Base-by-base conservation (phyloP, 2,329 filamentous ascomycete species). In the Aspergillaceae sp. region DNA sequence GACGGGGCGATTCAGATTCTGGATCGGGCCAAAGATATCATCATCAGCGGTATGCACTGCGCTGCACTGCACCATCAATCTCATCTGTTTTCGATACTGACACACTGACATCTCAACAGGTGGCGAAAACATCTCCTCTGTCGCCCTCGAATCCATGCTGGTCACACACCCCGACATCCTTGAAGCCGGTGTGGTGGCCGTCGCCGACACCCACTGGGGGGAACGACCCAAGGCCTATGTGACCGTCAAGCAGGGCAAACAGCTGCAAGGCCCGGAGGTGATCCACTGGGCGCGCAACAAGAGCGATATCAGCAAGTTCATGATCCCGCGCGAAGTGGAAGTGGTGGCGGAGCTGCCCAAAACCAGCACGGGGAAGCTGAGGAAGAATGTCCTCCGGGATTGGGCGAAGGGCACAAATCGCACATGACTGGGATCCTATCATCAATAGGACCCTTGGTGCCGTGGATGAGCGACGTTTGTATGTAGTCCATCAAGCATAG, bases 11-110 rank as follows among this genome's bases (percentile, higher is more conserved):
- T 89, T 40, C 88, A 97, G 72, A 95, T 98, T 52, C 73, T 94
- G 48, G 92, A 98, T 68, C 79, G 92, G 19, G 87, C 88, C 9
- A 98, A 98, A 73, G 92, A 98, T 63, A 96, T 98, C 44, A 98
- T 98, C 60, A 98, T 98, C 52, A 94, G 87, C 44, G 87, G 86
- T 87, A 73, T 56, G 76, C 65, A 32, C 29, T 29, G 8, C 11
- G 7, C 19, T 19, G 19, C 19, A 19, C 19, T 19, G 19, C 19
- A 19, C 19, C 19, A 5, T 19, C 11, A 7, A 6, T 38, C 26
- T 26, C 7, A 8, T 8, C 19, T 38, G 2, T 2, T 8, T 32
- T 26, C 26, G 3, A 6, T 37, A n/a, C 36, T 41, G 32, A 46
- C 37, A 42, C 9, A 34, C 41, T 9, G 8, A 37, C 26, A 19